These are phyloP conservation scores for Echites panduratus DNA, from an alignment of 257 asterid species.

Conservation along the genomic window DNA sequence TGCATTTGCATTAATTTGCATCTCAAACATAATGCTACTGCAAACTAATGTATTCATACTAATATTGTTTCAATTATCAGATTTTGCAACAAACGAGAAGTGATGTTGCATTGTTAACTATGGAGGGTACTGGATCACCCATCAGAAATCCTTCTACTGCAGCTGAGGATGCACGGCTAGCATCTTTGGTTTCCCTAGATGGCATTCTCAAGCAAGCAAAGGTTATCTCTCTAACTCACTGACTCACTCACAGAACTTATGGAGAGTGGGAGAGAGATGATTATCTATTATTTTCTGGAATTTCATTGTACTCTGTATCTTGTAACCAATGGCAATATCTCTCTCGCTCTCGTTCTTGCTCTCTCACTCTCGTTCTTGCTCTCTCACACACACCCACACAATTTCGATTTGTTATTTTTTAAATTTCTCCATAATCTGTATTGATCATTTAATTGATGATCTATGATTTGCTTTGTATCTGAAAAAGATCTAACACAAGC, in stretches of 20 bases:
- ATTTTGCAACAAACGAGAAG: slow-evolving; percentile 88
- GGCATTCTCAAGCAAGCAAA: slow-evolving; percentile 86
- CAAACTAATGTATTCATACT: background rate
- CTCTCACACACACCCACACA: background rate
- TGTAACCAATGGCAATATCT: background rate
- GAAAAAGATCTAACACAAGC: slow-evolving; percentile 12
- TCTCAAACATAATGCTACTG: background rate
- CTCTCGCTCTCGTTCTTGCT: background rate
- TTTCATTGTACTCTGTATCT: too few species aligned
- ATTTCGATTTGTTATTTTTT: background rate
- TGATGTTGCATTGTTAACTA: slow-evolving; percentile 58
- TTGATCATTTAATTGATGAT: slow-evolving; percentile 4
- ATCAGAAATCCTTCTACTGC: slow-evolving; percentile 91
- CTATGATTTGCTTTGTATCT: slow-evolving; percentile 16
- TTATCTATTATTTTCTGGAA: background rate
- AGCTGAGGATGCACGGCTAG: slow-evolving; percentile 94
- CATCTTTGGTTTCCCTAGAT: slow-evolving; percentile 89
- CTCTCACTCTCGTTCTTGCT: background rate
- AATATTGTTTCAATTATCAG: slow-evolving; percentile 31
- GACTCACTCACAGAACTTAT: background rate
- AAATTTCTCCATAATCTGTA: background rate
- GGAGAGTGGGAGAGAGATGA: background rate
- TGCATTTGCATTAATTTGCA: background rate
- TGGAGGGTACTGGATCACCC: slow-evolving; percentile 75
- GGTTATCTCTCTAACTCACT: slow-evolving; percentile 36